phyloP scores from a whole-genome alignment of 345 rosid species.

The Abelmoschus esculentus region DNA sequence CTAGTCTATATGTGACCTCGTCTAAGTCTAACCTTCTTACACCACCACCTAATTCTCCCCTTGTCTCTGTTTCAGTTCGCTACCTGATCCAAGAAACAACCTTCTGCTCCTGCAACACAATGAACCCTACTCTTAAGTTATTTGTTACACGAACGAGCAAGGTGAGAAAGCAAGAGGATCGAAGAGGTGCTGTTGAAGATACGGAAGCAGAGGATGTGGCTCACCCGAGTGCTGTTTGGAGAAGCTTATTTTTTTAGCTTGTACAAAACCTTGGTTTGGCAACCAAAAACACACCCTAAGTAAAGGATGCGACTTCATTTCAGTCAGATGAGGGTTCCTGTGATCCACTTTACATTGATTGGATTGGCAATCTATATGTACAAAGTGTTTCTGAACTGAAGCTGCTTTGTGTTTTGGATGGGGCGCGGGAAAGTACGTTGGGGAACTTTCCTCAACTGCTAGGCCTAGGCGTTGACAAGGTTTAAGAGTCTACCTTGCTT shows the following conservation, averaged over 20 bases:
- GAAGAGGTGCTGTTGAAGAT: constrained; percentile 36
- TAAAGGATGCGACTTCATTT: not conserved
- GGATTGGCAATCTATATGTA: too few relatives aligned
- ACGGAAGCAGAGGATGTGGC: constrained; percentile 18
- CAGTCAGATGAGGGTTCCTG: not conserved
- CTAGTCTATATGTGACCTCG: not conserved
- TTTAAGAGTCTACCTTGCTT: too few relatives aligned
- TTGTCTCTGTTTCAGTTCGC: not conserved
- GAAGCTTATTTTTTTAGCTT: too few relatives aligned
- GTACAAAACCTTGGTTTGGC: too few relatives aligned
- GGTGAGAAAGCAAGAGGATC: constrained; percentile 8
- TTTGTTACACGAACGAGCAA: constrained; percentile 9
- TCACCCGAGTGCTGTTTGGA: too few relatives aligned
- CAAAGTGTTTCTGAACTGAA: too few relatives aligned
- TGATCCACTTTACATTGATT: not conserved
- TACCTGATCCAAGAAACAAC: constrained; percentile 5
- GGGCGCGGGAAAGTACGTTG: too few relatives aligned
- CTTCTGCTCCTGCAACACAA: not conserved
- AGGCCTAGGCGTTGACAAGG: too few relatives aligned
- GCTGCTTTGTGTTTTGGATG: too few relatives aligned
- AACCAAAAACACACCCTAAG: too few relatives aligned
- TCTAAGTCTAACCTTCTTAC: not conserved
- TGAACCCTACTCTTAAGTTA: constrained; percentile 5
- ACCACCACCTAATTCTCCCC: not conserved
- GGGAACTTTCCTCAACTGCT: too few relatives aligned